A percentile compares a stretch with the other conserved stretches of the same genome.
These are phyloP conservation scores for Wallacemonas collosoma DNA, from an alignment of 208 protist genomes.

Conservation along the genomic window DNA sequence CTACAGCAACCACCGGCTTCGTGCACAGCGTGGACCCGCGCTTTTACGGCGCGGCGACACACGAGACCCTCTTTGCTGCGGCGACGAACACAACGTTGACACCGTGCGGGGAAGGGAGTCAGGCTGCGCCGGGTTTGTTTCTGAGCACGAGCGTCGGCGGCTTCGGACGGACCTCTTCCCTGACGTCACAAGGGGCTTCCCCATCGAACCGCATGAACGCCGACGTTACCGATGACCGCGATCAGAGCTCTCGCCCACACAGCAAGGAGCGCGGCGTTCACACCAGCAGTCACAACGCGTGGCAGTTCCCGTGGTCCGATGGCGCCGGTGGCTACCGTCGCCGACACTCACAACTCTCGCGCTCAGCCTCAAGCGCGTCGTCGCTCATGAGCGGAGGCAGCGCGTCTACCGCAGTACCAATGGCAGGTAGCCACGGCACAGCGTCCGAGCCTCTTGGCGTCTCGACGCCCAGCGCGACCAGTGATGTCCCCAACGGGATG, in stretches of 20 bases:
- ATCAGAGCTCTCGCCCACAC: neutral
- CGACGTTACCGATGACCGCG: neutral
- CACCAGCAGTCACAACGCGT: neutral
- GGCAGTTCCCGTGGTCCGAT: conserved; percentile 13
- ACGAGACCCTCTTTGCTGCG: neutral
- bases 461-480: conserved; percentile 7
- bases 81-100: neutral
- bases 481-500: neutral
- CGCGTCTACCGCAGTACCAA: neutral
- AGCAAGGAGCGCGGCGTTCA: too few relatives aligned
- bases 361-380: neutral
- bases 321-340: conserved; percentile 4
- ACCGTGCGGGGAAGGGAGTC: too few relatives aligned
- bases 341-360: neutral
- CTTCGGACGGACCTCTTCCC: neutral
- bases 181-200: neutral
- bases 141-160: conserved; percentile 9
- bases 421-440: conserved; percentile 1
- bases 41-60: conserved; percentile 6
- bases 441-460: conserved; percentile 1
- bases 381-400: conserved; percentile 5
- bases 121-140: neutral
- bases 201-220: neutral
- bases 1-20: neutral
- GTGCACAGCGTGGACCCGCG: conserved; percentile 12